Evolutionary conservation across 2,329 filamentous ascomycete species (phyloP), one percentile per base, ranked within the genome.

Genomic region (Aspergillus flavus): DNA sequence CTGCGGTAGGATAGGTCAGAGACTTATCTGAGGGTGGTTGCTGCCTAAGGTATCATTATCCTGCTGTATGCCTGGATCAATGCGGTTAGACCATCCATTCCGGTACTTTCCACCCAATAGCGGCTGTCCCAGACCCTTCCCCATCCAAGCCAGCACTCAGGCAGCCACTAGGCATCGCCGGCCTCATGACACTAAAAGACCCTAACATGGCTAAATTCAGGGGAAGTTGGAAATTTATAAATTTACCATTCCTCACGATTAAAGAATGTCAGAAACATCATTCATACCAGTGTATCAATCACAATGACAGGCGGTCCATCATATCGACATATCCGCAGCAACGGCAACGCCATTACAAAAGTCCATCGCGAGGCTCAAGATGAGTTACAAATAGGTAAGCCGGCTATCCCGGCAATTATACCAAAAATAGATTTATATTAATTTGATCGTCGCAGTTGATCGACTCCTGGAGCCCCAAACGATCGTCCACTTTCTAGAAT

Each of bases 391-490:
- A 26, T 48, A 48, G 45, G 45, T 48, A 48, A 48, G 23, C 19
- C 43, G 21, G 4, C 4, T 10, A 6, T 46, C n/a, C 43, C 21
- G 43, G 16, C 0, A n/a, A 41, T 4, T 12, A 12, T 41, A 19
- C 39, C 16, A 16, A 14, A 6, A 48, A 14, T 16, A 26, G 23
- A 48, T 6, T 7, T 4, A 14, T 14, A 6, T 12, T 14, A 14
- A 48, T 16, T 3, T 46, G 45, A 41, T 41, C 39, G 6, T 19
- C 45, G 9, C 43, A 74, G 72, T 73, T 41, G 72, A 73, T 68
- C 69, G 67, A n/a, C 45, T 73, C n/a, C 54, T 74, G 36, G 71
- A 72, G 48, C 68, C 69, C 11, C 71, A 73, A 54, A 71, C 70
- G 0, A 62, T 71, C 11, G 58, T 39, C 7, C 39, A 67, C 7